A percentile compares a stretch with the other conserved stretches of the same genome.
These are phyloP conservation scores for Gamsiella multidivaricata DNA, from an alignment of 192 early-diverging fungal species.

Conservation along the genomic window DNA sequence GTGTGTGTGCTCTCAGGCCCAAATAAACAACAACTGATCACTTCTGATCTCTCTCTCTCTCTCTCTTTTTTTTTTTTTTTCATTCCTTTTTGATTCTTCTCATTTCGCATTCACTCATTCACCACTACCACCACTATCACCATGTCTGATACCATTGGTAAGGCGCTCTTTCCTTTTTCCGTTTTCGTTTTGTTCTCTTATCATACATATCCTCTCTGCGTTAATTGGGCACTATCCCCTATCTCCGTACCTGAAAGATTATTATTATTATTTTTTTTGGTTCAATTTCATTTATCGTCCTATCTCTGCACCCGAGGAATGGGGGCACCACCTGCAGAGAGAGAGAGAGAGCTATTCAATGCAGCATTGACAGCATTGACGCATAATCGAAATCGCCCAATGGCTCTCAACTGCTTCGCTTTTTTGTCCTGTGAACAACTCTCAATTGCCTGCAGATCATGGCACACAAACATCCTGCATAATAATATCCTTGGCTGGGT, in stretches of 20 bases:
- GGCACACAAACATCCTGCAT: too few relatives aligned
- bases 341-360: too few relatives aligned
- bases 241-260: background rate
- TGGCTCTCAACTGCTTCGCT: too few relatives aligned
- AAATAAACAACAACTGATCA: background rate
- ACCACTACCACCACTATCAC: background rate
- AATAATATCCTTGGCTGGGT: too few relatives aligned
- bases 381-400: too few relatives aligned
- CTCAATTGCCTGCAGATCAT: too few relatives aligned
- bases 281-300: too few relatives aligned
- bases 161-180: background rate
- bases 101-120: conserved; percentile 9
- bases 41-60: background rate
- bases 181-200: background rate
- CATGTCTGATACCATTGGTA: conserved; percentile 26
- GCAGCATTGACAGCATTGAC: too few relatives aligned
- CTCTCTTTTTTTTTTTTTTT: conserved; percentile 6
- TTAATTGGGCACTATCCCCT: background rate
- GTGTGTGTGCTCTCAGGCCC: background rate
- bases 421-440: too few relatives aligned
- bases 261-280: too few relatives aligned
- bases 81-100: background rate
- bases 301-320: too few relatives aligned
- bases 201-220: background rate
- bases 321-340: too few relatives aligned